Evolutionary conservation across 2,329 filamentous ascomycete genomes (phyloP).

Genomic region (Phialophora macrospora): DNA sequence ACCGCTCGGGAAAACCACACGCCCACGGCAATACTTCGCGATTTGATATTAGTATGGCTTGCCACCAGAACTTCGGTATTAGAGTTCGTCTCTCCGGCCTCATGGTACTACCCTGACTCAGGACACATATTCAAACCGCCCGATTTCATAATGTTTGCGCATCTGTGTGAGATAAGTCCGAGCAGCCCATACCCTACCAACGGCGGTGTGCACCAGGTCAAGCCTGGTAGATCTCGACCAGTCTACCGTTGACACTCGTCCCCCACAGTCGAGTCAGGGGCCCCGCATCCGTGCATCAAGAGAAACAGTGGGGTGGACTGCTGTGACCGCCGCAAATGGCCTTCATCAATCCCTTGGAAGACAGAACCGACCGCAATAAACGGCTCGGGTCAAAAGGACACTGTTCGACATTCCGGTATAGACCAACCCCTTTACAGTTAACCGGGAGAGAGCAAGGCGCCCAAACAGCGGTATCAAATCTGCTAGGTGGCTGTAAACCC

Average conservation of each 20-base stretch:
- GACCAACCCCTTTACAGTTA: background rate
- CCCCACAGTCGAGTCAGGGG: background rate
- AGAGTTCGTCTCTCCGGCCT: background rate
- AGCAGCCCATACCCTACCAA: background rate
- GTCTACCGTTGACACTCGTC: background rate
- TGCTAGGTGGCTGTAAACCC: background rate
- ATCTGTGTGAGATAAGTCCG: background rate
- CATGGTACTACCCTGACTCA: conserved; percentile 6
- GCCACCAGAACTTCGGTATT: background rate
- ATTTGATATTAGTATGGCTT: conserved; percentile 1
- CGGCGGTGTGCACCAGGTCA: conserved; percentile 4
- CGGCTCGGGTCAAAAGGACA: background rate
- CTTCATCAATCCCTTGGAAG: background rate
- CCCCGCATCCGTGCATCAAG: background rate
- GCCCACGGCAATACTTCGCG: background rate
- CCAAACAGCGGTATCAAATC: background rate
- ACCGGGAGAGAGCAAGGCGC: background rate
- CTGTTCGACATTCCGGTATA: background rate
- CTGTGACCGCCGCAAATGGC: background rate
- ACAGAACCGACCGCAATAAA: background rate
- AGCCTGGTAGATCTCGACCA: conserved; percentile 5
- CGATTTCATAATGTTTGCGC: background rate
- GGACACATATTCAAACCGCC: background rate
- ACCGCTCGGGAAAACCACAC: background rate
- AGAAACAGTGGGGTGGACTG: background rate